Base-by-base conservation (phyloP, 2,329 filamentous ascomycete genomes). In the Colletotrichum sp. region DNA sequence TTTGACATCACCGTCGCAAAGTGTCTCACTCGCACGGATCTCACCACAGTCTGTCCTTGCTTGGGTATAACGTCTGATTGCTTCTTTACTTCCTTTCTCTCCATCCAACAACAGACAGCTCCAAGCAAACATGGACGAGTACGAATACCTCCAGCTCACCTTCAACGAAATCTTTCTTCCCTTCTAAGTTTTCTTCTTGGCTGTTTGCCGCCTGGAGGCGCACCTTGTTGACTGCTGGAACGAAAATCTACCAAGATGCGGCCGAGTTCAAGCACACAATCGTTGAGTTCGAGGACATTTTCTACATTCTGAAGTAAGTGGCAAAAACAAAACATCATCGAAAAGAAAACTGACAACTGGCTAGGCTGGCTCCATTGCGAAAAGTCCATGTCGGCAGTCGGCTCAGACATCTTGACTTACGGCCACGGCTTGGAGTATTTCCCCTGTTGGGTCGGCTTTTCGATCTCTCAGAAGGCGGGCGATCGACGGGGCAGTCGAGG, bases 91-190 rank as follows among this genome's bases (percentile, higher is more conserved):
- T 30, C 39, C 64, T 39, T 18, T 28, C 26, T 74, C 26, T 60
- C 57, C 12, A 24, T 36, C 18, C 69, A 44, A 36, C 30, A 36
- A 63, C 18, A 36, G 18, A 63, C 30, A 36, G 18, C 30, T 60
- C n/a, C 49, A 59, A 62, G 32, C 12, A 52, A 26, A 69, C 79
- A 93, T 93, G 92, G 90, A 90, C 32, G 92, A 93, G 81, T 86
- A 93, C 79, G 94, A 95, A 79, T 99, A 99, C 84, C 93, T 99
- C 36, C 92, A 96, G 82, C 91, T 12, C 30, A 32, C 30, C 32
- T 34, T 34, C 12, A 34, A 34, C 32, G 12, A 34, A 34, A 34
- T 34, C 12, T 34, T 34, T 34, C 32, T 34, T 34, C 32, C 32
- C 32, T 34, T 34, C 32, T 34, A 34, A 34, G 32, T 34, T 34